Percentiles rank a stretch among this genome's conserved stretches.
These are phyloP conservation scores for Verticillium nonalfalfae DNA, from an alignment of 2,329 filamentous ascomycete genomes.

Conservation along the genomic window DNA sequence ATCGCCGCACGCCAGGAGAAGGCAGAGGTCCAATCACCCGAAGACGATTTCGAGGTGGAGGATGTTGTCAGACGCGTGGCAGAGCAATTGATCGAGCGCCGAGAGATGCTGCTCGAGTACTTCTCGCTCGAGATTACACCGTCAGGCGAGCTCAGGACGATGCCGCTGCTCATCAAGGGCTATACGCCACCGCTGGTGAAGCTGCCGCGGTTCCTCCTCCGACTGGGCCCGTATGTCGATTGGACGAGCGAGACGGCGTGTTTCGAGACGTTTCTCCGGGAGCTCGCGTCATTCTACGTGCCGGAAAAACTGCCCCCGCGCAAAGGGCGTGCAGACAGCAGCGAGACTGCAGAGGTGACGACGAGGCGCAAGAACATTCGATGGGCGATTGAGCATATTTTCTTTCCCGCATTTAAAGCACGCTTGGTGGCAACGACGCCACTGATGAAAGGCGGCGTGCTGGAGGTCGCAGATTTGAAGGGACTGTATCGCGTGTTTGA, in stretches of 20 bases:
- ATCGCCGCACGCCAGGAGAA: slow-evolving; percentile 70
- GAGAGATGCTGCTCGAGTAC: slow-evolving; percentile 88
- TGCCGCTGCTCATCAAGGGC: slow-evolving; percentile 82
- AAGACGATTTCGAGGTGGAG: slow-evolving; percentile 58
- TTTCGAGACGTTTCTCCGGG: slow-evolving; percentile 77
- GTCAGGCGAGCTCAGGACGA: slow-evolving; percentile 66
- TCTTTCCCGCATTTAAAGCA: slow-evolving; percentile 85
- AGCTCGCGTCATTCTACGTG: slow-evolving; percentile 85
- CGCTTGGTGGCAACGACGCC: slow-evolving; percentile 75
- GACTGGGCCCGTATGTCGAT: slow-evolving; percentile 80
- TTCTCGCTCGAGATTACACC: slow-evolving; percentile 80
- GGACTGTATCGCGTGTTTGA: slow-evolving; percentile 94
- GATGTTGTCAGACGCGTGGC: slow-evolving; percentile 61
- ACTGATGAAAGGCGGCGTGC: slow-evolving; percentile 65
- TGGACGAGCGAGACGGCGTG: slow-evolving; percentile 83
- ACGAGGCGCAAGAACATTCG: slow-evolving; percentile 63
- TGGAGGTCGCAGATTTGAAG: slow-evolving; percentile 89
- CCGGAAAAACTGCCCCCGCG: slow-evolving; percentile 70
- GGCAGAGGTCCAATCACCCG: slow-evolving; percentile 27
- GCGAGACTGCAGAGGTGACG: slow-evolving; percentile 36
- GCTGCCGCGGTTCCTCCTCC: slow-evolving; percentile 79
- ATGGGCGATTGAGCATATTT: slow-evolving; percentile 71
- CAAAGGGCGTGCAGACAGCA: slow-evolving; percentile 22
- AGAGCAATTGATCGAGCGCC: slow-evolving; percentile 63
- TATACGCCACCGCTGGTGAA: slow-evolving; percentile 84